Conservation (phyloP, 2,329 filamentous ascomycete species). For the Cryphonectria parasitica region DNA sequence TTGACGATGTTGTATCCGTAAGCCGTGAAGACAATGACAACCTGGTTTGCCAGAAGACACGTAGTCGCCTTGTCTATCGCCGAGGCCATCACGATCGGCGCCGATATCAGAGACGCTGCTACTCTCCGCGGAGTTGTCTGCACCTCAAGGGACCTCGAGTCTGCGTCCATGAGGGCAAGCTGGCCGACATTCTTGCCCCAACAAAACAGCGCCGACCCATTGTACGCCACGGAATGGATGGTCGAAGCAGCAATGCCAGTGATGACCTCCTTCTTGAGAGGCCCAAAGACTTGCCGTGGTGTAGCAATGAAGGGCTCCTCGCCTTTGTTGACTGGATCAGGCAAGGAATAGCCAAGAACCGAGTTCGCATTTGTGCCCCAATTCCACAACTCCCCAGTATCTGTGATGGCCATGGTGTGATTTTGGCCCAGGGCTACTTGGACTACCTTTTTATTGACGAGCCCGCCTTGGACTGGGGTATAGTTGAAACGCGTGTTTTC, state of each 20-base stretch:
- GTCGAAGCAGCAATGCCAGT: conserved; percentile 85
- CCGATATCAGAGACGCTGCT: conserved; percentile 78
- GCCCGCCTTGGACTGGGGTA: conserved; percentile 75
- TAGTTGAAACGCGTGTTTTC: conserved; percentile 90
- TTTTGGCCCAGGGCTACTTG: conserved; percentile 89
- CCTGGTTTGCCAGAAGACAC: conserved; percentile 81
- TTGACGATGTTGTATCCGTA: conserved; percentile 92
- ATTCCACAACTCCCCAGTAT: conserved; percentile 88
- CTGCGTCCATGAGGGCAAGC: conserved; percentile 90
- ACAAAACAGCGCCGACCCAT: conserved; percentile 78
- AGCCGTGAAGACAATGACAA: conserved; percentile 92
- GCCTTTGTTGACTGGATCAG: conserved; percentile 67
- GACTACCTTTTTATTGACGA: conserved; percentile 73
- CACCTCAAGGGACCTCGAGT: conserved; percentile 86
- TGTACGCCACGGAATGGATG: conserved; percentile 90
- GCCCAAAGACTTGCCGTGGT: conserved; percentile 88
- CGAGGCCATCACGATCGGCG: conserved; percentile 75
- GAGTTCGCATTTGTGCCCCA: conserved; percentile 90
- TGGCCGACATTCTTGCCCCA: conserved; percentile 97
- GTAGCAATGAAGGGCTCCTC: conserved; percentile 81
- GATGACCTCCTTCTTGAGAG: conserved; percentile 83
- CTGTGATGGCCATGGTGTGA: conserved; percentile 83
- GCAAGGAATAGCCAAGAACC: conserved; percentile 84
- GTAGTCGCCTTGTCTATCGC: conserved; percentile 91
- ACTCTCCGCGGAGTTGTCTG: conserved; percentile 84